Evolutionary conservation across 2,329 filamentous ascomycete genomes (phyloP), one percentile per base, ranked within the genome.

Genomic region (Monilinia fructigena): DNA sequence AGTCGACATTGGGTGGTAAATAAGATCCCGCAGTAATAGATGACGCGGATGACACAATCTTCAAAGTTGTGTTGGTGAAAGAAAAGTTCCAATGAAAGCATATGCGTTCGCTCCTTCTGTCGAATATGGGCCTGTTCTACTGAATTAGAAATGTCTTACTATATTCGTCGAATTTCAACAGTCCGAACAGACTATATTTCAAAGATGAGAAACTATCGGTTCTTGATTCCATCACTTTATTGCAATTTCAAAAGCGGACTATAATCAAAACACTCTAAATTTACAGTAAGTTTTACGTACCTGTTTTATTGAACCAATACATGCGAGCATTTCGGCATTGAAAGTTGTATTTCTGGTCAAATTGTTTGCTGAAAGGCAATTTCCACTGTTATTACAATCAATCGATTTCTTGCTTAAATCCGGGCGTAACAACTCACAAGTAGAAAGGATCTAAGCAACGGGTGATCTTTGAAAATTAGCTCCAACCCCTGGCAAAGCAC

Each of bases 401-500:
- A 28, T 12, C 4, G 2, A 50, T 20, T 5, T 20, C 20, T 4
- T 50, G 8, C 7, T 3, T 6, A 14, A 16, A 6, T 50, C 23
- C 28, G 35, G 23, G 6, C 23, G 5, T 28, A 40, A 28, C 14
- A 65, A 63, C 35, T 20, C 38, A 66, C 56, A 47, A 20, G 2
- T 45, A 35, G 7, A 10, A 5, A 67, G 18, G 71, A 69, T 31
- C 68, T 66, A 20, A 65, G 40, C n/a, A 38, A 58, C 3, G 77
- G 70, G 48, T 79, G 77, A 65, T 85, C 83, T 66, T 66, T 80
- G 79, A 67, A 85, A 78, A 65, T 82, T 81, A 69, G 83, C 77
- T 4, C 83, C 84, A 2, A 85, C 84, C 1, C 82, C 81, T 0
- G 80, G 80, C 3, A 82, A 82, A 77, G 45, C 4, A 85, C 69